Evolutionary conservation across 1,139 yeast species (phyloP).

Genomic region (Trichomonascaceae sp.): DNA sequence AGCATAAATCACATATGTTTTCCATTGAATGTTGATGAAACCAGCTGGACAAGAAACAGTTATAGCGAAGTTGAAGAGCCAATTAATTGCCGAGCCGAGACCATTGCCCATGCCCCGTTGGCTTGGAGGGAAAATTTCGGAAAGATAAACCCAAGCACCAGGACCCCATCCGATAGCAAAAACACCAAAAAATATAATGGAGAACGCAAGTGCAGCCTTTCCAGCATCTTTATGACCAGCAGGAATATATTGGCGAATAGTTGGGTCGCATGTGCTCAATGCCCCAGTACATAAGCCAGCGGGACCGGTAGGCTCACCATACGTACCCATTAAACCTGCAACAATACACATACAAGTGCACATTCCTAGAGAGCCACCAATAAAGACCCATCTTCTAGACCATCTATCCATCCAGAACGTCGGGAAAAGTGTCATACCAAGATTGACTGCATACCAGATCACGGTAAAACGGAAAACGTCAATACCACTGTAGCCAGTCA

Average conservation of each 20-base stretch:
- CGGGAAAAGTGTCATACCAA: not conserved
- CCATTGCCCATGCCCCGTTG: conserved; percentile 49
- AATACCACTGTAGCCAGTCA: not conserved
- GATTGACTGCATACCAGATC: not conserved
- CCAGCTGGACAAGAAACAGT: conserved; percentile 30
- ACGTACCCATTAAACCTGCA: conserved; percentile 15
- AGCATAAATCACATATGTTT: not conserved
- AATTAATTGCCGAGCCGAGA: conserved; percentile 45
- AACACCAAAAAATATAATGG: not conserved
- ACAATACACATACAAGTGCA: conserved; percentile 30
- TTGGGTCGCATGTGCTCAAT: not conserved
- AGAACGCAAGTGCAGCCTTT: not conserved
- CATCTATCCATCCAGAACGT: not conserved
- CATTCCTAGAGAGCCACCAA: conserved; percentile 43
- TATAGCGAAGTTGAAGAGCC: conserved; percentile 40
- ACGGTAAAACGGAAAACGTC: not conserved
- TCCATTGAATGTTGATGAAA: not conserved
- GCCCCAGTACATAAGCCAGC: not conserved
- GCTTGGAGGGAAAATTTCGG: conserved; percentile 46
- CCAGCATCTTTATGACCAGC: not conserved
- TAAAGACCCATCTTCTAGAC: conserved; percentile 21
- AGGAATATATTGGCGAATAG: not conserved
- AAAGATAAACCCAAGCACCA: conserved; percentile 40
- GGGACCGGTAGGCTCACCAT: not conserved
- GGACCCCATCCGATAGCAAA: conserved; percentile 32